Evolutionary conservation across 495 filamentous ascomycete genomes (phyloP).

Genomic region (Amphirosellinia nigrospora): DNA sequence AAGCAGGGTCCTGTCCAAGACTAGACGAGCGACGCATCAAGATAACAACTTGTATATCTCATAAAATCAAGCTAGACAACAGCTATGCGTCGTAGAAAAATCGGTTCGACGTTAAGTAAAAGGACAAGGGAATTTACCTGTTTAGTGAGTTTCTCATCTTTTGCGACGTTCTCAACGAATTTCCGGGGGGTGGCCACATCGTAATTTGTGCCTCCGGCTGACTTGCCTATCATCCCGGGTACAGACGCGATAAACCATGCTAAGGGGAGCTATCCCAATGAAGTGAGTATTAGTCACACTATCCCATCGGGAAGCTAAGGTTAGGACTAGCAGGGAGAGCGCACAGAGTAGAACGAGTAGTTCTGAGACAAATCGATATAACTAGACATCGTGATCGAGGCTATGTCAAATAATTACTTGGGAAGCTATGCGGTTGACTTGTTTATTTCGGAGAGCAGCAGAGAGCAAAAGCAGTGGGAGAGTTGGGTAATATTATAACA

Average conservation of each 20-base stretch:
- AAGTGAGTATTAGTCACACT: neutral
- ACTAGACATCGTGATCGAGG: conserved; percentile 41
- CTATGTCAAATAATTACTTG: neutral
- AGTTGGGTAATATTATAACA: neutral
- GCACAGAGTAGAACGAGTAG: conserved; percentile 52
- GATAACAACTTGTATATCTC: neutral
- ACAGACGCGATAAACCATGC: conserved; percentile 47
- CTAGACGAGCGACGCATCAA: neutral
- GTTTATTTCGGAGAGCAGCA: neutral
- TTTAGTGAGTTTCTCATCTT: conserved; percentile 47
- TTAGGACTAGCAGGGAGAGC: neutral
- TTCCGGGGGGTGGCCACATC: conserved; percentile 44
- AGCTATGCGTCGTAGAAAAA: neutral
- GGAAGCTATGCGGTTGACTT: neutral
- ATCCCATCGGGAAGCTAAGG: neutral
- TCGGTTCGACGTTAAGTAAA: neutral
- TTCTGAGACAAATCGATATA: conserved; percentile 45
- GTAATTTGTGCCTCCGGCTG: conserved; percentile 42
- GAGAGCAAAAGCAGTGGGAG: neutral
- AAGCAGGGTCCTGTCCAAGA: neutral
- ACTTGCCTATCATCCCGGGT: conserved; percentile 32
- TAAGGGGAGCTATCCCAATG: conserved; percentile 45
- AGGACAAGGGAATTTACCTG: conserved; percentile 29
- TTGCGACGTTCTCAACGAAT: conserved; percentile 33
- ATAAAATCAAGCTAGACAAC: neutral